A percentile compares a stretch with the other conserved stretches of the same genome.
Conservation (phyloP, 2,329 filamentous ascomycete species). For the Pseudogymnoascus destructans region DNA sequence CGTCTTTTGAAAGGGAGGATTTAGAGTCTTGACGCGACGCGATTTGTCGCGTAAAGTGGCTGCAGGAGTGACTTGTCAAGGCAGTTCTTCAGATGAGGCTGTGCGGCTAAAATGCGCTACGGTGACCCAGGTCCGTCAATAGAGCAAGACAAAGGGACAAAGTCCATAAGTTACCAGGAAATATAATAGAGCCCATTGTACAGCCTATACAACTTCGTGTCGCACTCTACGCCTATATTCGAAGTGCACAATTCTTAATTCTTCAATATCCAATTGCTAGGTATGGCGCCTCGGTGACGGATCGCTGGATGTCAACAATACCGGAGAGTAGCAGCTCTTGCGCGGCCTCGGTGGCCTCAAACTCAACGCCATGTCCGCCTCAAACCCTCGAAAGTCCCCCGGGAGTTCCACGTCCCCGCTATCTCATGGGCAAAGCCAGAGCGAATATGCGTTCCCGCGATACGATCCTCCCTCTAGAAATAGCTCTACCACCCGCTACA, state of each 20-base stretch:
- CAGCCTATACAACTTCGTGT: not conserved
- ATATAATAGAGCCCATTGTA: not conserved
- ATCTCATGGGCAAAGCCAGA: constrained; percentile 19
- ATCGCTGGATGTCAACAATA: constrained; percentile 17
- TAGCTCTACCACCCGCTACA: constrained; percentile 29
- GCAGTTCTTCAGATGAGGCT: not conserved
- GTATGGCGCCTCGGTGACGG: constrained; percentile 25
- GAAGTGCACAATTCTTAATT: not conserved
- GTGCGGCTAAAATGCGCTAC: not conserved
- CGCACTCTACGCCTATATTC: not conserved
- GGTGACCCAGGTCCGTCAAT: not conserved
- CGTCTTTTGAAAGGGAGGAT: constrained; percentile 1
- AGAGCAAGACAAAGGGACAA: not conserved
- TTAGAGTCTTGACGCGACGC: constrained; percentile 9
- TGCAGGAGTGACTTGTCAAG: not conserved
- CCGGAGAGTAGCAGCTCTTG: constrained; percentile 12
- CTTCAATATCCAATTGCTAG: constrained; percentile 11
- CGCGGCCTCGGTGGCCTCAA: constrained; percentile 19
- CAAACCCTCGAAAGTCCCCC: constrained; percentile 32
- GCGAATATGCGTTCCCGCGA: constrained; percentile 43
- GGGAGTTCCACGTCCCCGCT: constrained; percentile 34
- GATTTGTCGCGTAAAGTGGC: constrained; percentile 10
- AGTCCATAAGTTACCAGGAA: not conserved
- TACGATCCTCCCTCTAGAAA: constrained; percentile 38
- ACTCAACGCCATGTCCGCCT: constrained; percentile 28